Percentiles rank a stretch among this genome's conserved stretches.
Conservation (phyloP, 345 rosid genomes). For the Citrus australasica region DNA sequence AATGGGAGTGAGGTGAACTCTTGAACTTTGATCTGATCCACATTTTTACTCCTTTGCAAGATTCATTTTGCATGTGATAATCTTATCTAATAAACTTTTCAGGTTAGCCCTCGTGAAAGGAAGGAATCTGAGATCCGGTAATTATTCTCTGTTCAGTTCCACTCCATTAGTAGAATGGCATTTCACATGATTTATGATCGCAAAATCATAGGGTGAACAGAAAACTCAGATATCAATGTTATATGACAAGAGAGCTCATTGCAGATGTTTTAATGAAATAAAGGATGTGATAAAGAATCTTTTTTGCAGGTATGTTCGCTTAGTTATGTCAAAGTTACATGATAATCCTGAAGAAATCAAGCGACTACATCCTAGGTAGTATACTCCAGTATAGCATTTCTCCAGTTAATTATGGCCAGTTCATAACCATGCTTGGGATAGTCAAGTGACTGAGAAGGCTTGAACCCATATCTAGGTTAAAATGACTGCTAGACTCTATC, state of each 20-base stretch:
- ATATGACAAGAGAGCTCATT: neutral
- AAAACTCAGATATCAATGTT: neutral
- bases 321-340: conserved; percentile 60
- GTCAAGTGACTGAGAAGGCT: neutral
- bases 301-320: conserved; percentile 68
- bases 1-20: conserved; percentile 93
- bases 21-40: neutral
- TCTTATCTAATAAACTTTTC: conserved; percentile 14
- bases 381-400: neutral
- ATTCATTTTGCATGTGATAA: conserved; percentile 18
- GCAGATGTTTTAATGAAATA: neutral
- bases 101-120: conserved; percentile 84
- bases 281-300: neutral
- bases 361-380: conserved; percentile 76
- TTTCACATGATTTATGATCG: neutral
- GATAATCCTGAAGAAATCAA: conserved; percentile 49
- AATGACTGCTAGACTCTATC: neutral
- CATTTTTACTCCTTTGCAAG: conserved; percentile 4
- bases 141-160: neutral
- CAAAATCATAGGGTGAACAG: neutral
- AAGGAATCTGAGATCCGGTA: conserved; percentile 98
- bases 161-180: neutral
- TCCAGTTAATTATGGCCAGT: neutral
- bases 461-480: neutral
- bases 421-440: neutral